Conservation (phyloP, 108 stramenopile genomes). For the Cylindrotheca closterium region DNA sequence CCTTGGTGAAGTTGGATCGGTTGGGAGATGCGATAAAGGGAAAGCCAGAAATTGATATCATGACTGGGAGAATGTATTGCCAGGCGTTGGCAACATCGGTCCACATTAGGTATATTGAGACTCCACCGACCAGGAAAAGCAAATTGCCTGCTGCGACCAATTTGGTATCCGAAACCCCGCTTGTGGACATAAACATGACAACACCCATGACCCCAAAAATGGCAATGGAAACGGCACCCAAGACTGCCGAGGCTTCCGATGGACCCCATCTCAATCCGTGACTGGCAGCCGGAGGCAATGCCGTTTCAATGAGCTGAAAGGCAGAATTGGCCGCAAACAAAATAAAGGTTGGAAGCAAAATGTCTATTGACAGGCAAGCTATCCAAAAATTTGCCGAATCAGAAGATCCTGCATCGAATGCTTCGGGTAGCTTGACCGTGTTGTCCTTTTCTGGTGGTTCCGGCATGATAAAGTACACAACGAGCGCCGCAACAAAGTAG, state of each 20-base stretch:
- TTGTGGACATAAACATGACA: slow-evolving; percentile 20
- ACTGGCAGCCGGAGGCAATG: slow-evolving; percentile 55
- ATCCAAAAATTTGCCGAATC: slow-evolving; percentile 6
- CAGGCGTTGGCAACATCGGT: slow-evolving; percentile 13
- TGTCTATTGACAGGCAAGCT: slow-evolving; percentile 29
- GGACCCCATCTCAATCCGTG: slow-evolving; percentile 68
- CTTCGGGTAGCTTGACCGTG: neutral
- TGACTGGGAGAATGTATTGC: slow-evolving; percentile 46
- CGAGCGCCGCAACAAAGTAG: slow-evolving; percentile 38
- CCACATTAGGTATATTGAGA: slow-evolving; percentile 34
- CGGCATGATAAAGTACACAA: slow-evolving; percentile 49
- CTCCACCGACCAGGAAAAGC: slow-evolving; percentile 18
- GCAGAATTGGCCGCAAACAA: slow-evolving; percentile 67
- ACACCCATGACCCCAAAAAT: slow-evolving; percentile 51
- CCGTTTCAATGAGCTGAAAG: slow-evolving; percentile 75
- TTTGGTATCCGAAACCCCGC: slow-evolving; percentile 6
- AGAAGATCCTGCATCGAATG: neutral
- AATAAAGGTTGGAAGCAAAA: slow-evolving; percentile 54
- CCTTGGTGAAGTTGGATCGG: slow-evolving; percentile 57
- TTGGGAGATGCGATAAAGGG: slow-evolving; percentile 64
- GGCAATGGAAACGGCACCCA: slow-evolving; percentile 51
- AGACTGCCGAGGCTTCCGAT: slow-evolving; percentile 47
- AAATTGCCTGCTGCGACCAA: slow-evolving; percentile 24
- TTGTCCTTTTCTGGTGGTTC: slow-evolving; percentile 42
- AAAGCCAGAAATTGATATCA: slow-evolving; percentile 44